These are phyloP conservation scores for Monilinia vaccinii-corymbosi DNA, from an alignment of 2,329 filamentous ascomycete genomes.

Conservation along the genomic window DNA sequence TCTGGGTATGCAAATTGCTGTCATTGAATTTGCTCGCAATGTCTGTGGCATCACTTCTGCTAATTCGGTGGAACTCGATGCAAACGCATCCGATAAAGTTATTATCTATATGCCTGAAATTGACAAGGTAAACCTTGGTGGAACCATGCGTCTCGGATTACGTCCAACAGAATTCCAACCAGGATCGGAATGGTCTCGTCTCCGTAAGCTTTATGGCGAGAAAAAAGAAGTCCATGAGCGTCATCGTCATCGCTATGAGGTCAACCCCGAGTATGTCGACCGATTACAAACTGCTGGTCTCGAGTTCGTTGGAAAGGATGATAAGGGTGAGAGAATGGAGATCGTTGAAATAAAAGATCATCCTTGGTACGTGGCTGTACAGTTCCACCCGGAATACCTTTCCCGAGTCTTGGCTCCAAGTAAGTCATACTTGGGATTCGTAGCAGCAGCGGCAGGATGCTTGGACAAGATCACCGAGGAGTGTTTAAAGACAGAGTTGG, in stretches of 20 bases:
- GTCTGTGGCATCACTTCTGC: slow-evolving; percentile 52
- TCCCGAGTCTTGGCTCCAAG: slow-evolving; percentile 65
- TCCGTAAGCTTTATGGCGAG: slow-evolving; percentile 65
- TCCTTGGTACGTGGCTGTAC: slow-evolving; percentile 76
- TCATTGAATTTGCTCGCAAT: slow-evolving; percentile 78
- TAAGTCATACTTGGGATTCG: slow-evolving; percentile 73
- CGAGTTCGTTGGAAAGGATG: slow-evolving; percentile 70
- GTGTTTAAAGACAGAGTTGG: slow-evolving; percentile 2
- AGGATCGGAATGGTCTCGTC: slow-evolving; percentile 51
- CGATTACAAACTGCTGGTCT: slow-evolving; percentile 60
- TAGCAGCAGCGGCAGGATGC: slow-evolving; percentile 53
- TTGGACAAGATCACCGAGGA: slow-evolving; percentile 24
- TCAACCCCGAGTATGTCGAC: slow-evolving; percentile 71
- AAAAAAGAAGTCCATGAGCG: slow-evolving; percentile 54
- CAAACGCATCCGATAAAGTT: slow-evolving; percentile 32
- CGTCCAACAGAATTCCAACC: slow-evolving; percentile 66
- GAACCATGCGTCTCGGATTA: slow-evolving; percentile 73
- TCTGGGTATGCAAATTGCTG: slow-evolving; percentile 65
- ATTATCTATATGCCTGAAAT: slow-evolving; percentile 93
- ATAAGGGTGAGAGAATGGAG: slow-evolving; percentile 71
- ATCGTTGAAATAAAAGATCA: slow-evolving; percentile 75
- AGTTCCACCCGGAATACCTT: slow-evolving; percentile 84
- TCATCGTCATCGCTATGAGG: slow-evolving; percentile 84
- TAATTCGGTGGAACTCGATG: slow-evolving; percentile 26
- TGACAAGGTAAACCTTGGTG: slow-evolving; percentile 66